Evolutionary conservation across 345 rosid species (phyloP), one percentile per base, ranked within the genome.

Genomic region (Citrus inodora): DNA sequence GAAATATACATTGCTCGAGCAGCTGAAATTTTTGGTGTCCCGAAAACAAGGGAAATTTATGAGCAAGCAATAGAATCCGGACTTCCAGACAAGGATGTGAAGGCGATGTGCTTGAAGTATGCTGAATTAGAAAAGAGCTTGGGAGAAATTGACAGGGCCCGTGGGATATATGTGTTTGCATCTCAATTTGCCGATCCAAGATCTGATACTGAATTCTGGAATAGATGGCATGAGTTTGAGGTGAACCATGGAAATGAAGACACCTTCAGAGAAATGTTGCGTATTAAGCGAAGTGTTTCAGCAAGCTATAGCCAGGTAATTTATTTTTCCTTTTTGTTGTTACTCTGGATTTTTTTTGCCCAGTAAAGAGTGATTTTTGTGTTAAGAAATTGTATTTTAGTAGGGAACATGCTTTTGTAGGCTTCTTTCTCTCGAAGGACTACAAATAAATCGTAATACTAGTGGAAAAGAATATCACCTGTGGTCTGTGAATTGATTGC

Each of bases 51-150:
- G 78, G 97, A 96, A 70, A 96, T 96, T 58, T 96, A 96, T 38
- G 97, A 94, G 87, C 97, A 92, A 84, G 98, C 98, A 7, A 96
- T 96, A 72, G 93, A 94, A 77, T 90, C 98, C 65, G 99, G 97
- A 77, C 95, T 94, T 70, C 99, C 98, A 4, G 94, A 91, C 87
- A 94, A 90, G 85, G 99, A 96, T 81, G 98, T 90, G 76, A 94
- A 92, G 87, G 87, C 88, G 30, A 92, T 96, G 99, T 92, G 97
- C 82, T 77, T 94, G 81, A 96, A 86, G 75, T 96, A 91, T 78
- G 94, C 99, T 1, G 97, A 96, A 82, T 83, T 96, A 59, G 99
- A 96, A 86, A 94, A 93, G 86, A 94, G 87, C 81, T 83, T 96
- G 78, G 98, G 97, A 79, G 99, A 96, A 85, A 94, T 96, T 65